phyloP scores from a whole-genome alignment of 164 flowering plant species.

The Tetracentron sinense region DNA sequence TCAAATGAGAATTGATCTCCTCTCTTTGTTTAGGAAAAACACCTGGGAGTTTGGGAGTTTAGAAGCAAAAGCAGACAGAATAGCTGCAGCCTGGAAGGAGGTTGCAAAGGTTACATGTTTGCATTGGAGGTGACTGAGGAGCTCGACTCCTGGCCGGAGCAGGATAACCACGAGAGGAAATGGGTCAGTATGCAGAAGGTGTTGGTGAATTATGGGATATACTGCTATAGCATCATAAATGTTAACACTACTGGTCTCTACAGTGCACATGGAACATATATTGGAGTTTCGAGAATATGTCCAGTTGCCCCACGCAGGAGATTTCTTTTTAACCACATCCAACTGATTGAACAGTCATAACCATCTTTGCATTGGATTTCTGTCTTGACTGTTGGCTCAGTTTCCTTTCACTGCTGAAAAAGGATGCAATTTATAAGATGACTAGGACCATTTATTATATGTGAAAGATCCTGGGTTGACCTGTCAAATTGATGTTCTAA shows the following conservation, averaged over 20 bases:
- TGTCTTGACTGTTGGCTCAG: too few relatives aligned
- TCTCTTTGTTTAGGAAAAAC: conserved; percentile 30
- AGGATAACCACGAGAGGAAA: conserved; percentile 40
- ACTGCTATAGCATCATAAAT: background rate
- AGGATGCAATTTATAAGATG: background rate
- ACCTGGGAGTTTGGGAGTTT: conserved; percentile 62
- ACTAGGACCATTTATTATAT: background rate
- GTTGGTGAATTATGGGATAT: background rate
- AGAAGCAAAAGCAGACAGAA: conserved; percentile 63
- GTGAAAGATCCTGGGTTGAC: background rate
- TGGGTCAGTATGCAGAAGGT: conserved; percentile 46
- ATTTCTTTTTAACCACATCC: too few relatives aligned
- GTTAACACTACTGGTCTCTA: background rate
- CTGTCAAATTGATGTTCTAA: background rate
- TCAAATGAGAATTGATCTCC: background rate
- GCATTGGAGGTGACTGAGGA: conserved; percentile 67
- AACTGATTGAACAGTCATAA: too few relatives aligned
- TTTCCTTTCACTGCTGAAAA: too few relatives aligned
- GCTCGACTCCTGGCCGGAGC: conserved; percentile 73
- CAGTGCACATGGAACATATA: background rate
- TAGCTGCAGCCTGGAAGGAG: conserved; percentile 45
- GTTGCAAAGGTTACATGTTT: conserved; percentile 69
- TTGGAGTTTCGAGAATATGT: background rate
- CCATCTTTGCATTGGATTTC: too few relatives aligned
- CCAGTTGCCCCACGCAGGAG: too few relatives aligned